These are phyloP conservation scores for Ganoderma resinaceum DNA, from an alignment of 1,284 basidiomycete species.

Conservation along the genomic window DNA sequence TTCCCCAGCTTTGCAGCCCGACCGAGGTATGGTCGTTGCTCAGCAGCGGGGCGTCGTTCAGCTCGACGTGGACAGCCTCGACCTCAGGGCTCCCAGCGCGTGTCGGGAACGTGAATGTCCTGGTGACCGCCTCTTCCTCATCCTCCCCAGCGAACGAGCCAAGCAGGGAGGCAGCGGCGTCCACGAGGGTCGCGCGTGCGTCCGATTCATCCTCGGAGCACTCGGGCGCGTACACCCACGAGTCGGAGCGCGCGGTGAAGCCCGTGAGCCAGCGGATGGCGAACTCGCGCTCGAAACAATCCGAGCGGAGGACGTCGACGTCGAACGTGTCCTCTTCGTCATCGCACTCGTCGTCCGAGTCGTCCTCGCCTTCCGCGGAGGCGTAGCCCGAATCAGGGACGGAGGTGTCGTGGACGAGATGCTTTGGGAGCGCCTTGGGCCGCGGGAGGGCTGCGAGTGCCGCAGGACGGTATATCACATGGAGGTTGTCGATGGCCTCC, in stretches of 20 bases:
- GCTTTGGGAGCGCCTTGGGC: conserved; percentile 33
- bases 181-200: conserved; percentile 49
- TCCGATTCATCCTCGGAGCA: conserved; percentile 42
- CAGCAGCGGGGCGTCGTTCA: conserved; percentile 81
- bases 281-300: conserved; percentile 60
- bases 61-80: conserved; percentile 54
- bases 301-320: conserved; percentile 50
- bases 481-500: conserved; percentile 48
- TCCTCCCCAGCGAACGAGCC: conserved; percentile 54
- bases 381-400: conserved; percentile 70
- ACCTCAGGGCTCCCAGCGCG: background rate
- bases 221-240: conserved; percentile 50
- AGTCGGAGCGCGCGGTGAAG: conserved; percentile 65
- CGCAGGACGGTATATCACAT: conserved; percentile 50
- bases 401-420: conserved; percentile 46
- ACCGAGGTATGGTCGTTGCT: conserved; percentile 81
- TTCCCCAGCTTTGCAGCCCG: conserved; percentile 90
- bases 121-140: conserved; percentile 53
- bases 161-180: conserved; percentile 65
- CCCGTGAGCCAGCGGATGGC: conserved; percentile 65
- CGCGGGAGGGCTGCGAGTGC: conserved; percentile 18
- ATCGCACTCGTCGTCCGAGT: conserved; percentile 40
- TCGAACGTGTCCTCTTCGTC: conserved; percentile 44
- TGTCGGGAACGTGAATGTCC: conserved; percentile 58
- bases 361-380: conserved; percentile 62